A percentile compares a stretch with the other conserved stretches of the same genome.
phyloP scores from a whole-genome alignment of 1,284 basidiomycete species.

The Moesziomyces sp. region DNA sequence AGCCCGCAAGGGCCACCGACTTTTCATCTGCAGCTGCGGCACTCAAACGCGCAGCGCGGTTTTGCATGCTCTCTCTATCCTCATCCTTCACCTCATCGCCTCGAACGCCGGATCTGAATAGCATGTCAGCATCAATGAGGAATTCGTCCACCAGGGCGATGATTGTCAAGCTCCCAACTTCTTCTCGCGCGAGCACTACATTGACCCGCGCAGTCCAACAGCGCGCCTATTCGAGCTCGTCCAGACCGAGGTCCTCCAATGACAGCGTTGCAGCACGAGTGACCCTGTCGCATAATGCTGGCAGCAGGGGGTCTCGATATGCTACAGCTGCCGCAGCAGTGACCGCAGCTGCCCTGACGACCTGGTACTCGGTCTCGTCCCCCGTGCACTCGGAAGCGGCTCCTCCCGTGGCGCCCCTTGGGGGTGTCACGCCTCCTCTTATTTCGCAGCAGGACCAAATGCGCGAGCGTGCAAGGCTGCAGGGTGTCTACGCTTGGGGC shows the following conservation, averaged over 20 bases:
- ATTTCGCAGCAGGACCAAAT: constrained; percentile 61
- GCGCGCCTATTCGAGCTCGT: constrained; percentile 14
- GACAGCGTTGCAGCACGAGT: constrained; percentile 5
- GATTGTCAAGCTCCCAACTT: neutral
- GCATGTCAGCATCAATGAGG: neutral
- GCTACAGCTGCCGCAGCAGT: constrained; percentile 14
- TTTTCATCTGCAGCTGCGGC: neutral
- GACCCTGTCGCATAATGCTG: constrained; percentile 1
- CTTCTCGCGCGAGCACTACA: neutral
- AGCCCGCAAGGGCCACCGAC: constrained; percentile 24
- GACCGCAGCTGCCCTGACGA: constrained; percentile 23
- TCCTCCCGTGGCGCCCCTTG: constrained; percentile 21
- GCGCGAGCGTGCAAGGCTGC: constrained; percentile 43
- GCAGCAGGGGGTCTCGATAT: constrained; percentile 9
- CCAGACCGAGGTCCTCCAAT: constrained; percentile 2
- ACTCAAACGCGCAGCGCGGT: no score
- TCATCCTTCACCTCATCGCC: neutral
- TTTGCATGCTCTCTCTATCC: no score
- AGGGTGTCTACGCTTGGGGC: constrained; percentile 62
- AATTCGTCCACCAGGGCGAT: neutral
- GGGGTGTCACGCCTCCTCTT: constrained; percentile 30
- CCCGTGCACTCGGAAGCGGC: constrained; percentile 37
- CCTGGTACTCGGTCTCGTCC: constrained; percentile 24
- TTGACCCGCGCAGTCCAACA: neutral
- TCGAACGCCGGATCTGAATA: neutral